phyloP scores from a whole-genome alignment of 345 rosid genomes.

The Kandelia obovata region DNA sequence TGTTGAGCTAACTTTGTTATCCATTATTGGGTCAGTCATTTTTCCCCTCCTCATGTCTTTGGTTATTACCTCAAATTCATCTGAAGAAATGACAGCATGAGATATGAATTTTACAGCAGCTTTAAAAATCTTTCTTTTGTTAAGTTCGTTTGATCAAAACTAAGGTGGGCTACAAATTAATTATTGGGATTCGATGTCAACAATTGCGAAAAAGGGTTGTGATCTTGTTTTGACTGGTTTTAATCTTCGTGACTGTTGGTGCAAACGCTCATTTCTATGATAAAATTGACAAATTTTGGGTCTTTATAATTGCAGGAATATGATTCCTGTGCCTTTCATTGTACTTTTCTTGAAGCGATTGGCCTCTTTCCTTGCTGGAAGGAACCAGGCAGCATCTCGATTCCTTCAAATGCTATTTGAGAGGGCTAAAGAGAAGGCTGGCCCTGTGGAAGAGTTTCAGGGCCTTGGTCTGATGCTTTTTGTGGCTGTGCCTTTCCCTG shows the following conservation, averaged over 20 bases:
- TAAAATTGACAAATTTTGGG: constrained; percentile 7
- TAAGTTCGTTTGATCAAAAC: not conserved
- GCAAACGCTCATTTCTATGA: constrained; percentile 5
- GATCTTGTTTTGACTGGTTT: not conserved
- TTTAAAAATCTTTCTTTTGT: not conserved
- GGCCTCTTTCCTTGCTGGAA: constrained; percentile 61
- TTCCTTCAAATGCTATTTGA: constrained; percentile 58
- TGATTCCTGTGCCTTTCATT: constrained; percentile 94
- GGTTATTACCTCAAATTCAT: constrained; percentile 4
- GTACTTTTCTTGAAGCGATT: constrained; percentile 67
- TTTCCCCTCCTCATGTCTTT: not conserved
- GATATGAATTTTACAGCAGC: not conserved
- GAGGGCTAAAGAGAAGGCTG: constrained; percentile 75
- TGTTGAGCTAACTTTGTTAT: constrained; percentile 41
- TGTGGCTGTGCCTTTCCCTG: constrained; percentile 95
- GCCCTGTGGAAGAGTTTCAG: constrained; percentile 86
- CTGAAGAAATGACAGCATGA: constrained; percentile 3
- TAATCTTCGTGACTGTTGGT: not conserved
- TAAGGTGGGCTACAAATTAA: not conserved
- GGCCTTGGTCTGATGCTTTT: constrained; percentile 96
- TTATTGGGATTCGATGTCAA: not conserved
- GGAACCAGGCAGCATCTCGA: constrained; percentile 51
- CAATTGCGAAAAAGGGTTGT: not conserved
- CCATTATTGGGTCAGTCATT: constrained; percentile 70
- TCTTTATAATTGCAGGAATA: constrained; percentile 54